A percentile compares a stretch with the other conserved stretches of the same genome.
phyloP scores from a whole-genome alignment of 305 asterid species.

The Solanum hybrid region DNA sequence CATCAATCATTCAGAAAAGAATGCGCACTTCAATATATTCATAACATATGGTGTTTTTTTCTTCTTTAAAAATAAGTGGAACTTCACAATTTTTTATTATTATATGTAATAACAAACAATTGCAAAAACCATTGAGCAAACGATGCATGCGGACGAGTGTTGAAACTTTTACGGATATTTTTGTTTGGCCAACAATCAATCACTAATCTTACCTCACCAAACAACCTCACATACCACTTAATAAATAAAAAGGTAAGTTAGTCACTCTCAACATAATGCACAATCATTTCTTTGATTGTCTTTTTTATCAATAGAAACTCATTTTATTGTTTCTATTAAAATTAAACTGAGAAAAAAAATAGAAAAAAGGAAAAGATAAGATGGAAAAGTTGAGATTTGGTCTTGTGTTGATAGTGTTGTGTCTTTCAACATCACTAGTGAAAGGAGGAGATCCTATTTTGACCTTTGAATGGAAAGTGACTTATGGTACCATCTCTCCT shows the following conservation, averaged over 20 bases:
- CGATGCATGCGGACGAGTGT: neutral
- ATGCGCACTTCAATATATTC: neutral
- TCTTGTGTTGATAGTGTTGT: slow-evolving; percentile 11
- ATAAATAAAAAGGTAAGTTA: neutral
- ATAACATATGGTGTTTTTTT: neutral
- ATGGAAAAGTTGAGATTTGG: neutral
- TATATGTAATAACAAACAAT: neutral
- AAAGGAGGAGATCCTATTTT: slow-evolving; percentile 27
- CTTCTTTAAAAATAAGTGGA: neutral
- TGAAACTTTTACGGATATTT: neutral
- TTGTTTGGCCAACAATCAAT: neutral
- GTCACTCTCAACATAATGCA: neutral
- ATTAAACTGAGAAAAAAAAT: neutral
- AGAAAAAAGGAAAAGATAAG: neutral
- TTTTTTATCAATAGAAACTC: neutral
- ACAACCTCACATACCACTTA: neutral
- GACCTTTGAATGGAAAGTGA: slow-evolving; percentile 23
- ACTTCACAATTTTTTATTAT: neutral
- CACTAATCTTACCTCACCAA: neutral
- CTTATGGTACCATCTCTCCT: slow-evolving; percentile 38
- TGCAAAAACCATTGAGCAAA: neutral
- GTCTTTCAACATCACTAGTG: slow-evolving; percentile 11
- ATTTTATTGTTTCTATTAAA: neutral
- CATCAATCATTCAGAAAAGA: neutral
- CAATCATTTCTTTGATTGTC: neutral